Percentiles rank a stretch among this genome's conserved stretches.
phyloP scores from a whole-genome alignment of 331 rosid genomes.

The Prunus yedoensis region DNA sequence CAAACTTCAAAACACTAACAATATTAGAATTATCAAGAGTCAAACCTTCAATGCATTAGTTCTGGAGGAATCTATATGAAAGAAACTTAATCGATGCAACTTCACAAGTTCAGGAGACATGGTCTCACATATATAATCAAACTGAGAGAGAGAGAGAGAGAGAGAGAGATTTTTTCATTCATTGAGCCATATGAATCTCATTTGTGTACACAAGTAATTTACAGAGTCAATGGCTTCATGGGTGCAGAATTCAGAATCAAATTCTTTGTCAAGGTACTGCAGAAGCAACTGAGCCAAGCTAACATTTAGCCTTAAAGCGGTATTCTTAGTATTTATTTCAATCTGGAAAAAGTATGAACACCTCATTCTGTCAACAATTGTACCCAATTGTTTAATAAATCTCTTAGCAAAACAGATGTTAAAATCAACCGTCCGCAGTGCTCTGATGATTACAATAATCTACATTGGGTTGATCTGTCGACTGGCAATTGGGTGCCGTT shows the following conservation, averaged over 20 bases:
- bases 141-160: neutral
- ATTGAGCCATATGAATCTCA: slow-evolving; percentile 5
- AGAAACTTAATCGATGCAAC: too few species aligned
- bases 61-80: too few species aligned
- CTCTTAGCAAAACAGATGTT: neutral
- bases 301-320: neutral
- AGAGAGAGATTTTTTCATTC: neutral
- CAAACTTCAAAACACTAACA: too few species aligned
- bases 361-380: neutral
- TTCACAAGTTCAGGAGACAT: too few species aligned
- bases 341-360: neutral
- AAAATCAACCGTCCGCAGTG: neutral
- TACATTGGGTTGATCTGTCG: slow-evolving; percentile 20
- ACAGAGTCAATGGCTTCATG: neutral
- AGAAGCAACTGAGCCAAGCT: neutral
- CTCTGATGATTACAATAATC: slow-evolving; percentile 14
- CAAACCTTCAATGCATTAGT: too few species aligned
- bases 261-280: neutral
- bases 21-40: too few species aligned
- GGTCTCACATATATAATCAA: too few species aligned
- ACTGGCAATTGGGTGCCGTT: slow-evolving; percentile 13
- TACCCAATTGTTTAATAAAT: neutral
- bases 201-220: neutral
- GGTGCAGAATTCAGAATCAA: neutral
- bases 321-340: neutral